Evolutionary conservation across 1,139 yeast species (phyloP), one percentile per base, ranked within the genome.

Genomic region (Meyerozyma sp.): DNA sequence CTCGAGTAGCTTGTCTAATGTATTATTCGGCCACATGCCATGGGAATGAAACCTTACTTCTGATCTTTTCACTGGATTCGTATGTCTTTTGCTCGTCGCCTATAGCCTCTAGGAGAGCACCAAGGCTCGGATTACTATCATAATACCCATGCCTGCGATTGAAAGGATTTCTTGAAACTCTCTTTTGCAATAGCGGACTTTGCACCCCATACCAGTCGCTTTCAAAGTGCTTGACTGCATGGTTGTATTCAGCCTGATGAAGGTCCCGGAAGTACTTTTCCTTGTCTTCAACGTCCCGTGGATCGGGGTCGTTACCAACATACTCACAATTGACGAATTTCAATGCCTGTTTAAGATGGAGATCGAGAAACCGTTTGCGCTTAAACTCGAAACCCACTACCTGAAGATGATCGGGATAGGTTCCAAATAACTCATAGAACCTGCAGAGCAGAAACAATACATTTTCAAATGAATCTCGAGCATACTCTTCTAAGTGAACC

Each of bases 381-480:
- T 88, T 88, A 62, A 88, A 88, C 42, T 80, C 89, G 58, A 85
- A 85, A 3, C 95, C 95, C 6, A 82, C 75, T 5, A 88, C 70
- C 0, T 81, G 75, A 3, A 86, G 66, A 2, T 52, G 53, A 1
- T 55, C 43, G 0, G 95, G 95, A 49, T 76, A 82, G 2, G 13
- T 35, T 0, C 68, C 64, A 6, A 66, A 61, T 2, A 74, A 50
- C 52, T 82, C 82, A 39, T 72, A 63, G 57, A 73, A 87, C 41
- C 84, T 65, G 40, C 79, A 72, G 2, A 87, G 52, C 52, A 84
- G 79, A 57, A 79, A 86, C 2, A 85, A 49, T 7, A 87, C 75
- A 58, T 88, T 88, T 57, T 88, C 95, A 58, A 83, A 84, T 1
- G 95, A 86, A 59, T 88, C 95, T 39, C 89, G 65, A 0, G 96